Conservation (phyloP, 495 filamentous ascomycete species). For the Thermothielavioides terrestris region DNA sequence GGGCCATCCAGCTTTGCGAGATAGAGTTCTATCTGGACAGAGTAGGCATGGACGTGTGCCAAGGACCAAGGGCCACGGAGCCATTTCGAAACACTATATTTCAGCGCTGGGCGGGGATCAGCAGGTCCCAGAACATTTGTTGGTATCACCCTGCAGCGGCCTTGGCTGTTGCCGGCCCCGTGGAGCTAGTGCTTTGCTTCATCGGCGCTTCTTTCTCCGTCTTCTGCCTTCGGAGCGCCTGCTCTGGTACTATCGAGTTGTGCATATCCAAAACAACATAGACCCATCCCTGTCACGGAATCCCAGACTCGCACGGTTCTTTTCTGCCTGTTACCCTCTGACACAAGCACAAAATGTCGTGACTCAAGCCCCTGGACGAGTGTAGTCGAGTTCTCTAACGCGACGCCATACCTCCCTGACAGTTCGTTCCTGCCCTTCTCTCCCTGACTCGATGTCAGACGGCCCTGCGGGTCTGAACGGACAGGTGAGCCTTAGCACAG, state of each 20-base stretch:
- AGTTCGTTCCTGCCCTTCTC: constrained; percentile 55
- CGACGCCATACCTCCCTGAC: constrained; percentile 62
- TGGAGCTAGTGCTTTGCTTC: no score
- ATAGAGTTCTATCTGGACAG: no score
- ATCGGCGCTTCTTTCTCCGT: no score
- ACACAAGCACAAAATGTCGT: neutral
- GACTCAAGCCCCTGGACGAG: constrained; percentile 33
- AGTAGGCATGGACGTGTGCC: neutral
- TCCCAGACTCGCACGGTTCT: no score
- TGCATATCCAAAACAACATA: no score
- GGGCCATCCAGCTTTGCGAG: no score
- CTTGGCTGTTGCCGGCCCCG: neutral
- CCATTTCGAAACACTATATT: neutral
- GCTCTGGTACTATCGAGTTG: no score
- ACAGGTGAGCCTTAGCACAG: neutral
- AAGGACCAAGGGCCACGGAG: neutral
- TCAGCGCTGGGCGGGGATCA: no score
- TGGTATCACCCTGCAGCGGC: no score
- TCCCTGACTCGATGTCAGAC: constrained; percentile 48
- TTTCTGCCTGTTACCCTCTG: neutral
- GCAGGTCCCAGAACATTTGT: no score
- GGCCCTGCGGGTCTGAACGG: constrained; percentile 49
- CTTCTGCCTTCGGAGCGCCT: no score
- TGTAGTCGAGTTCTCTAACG: constrained; percentile 52
- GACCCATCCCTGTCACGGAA: no score